Evolutionary conservation across 352 stramenopile genomes (phyloP).

Genomic region (Phytophthora sansomeana): DNA sequence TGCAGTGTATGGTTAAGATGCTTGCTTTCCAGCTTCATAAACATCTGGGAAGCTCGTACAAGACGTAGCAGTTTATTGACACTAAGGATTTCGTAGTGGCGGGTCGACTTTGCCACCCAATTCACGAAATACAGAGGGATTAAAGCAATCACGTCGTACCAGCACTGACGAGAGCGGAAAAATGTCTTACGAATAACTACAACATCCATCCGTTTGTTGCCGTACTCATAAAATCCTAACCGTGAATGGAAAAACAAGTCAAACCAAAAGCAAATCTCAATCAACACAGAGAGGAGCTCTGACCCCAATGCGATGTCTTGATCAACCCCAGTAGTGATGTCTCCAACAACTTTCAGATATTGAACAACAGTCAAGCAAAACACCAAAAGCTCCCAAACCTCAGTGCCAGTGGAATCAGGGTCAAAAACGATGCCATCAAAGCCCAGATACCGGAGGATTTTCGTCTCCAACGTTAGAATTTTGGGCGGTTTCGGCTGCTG

Average conservation of each 20-base stretch:
- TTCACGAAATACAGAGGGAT: constrained; percentile 57
- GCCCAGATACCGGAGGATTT: constrained; percentile 39
- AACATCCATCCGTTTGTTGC: constrained; percentile 75
- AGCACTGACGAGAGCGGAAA: constrained; percentile 42
- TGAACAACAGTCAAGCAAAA: constrained; percentile 39
- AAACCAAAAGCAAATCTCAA: constrained; percentile 52
- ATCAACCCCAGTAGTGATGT: constrained; percentile 41
- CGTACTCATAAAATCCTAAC: constrained; percentile 69
- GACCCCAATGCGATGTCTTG: constrained; percentile 2
- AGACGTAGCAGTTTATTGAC: constrained; percentile 68
- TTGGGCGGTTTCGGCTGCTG: background rate
- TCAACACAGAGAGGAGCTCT: constrained; percentile 40
- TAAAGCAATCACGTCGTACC: constrained; percentile 45
- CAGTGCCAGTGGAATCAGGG: constrained; percentile 37
- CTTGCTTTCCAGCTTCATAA: constrained; percentile 46
- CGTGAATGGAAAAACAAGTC: constrained; percentile 61
- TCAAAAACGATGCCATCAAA: constrained; percentile 52
- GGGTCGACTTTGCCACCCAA: constrained; percentile 35
- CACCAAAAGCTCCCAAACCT: constrained; percentile 42
- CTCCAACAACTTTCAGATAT: constrained; percentile 48
- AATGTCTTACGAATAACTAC: constrained; percentile 49
- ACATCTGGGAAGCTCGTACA: constrained; percentile 23
- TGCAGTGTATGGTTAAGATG: constrained; percentile 53
- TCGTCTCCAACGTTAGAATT: constrained; percentile 37
- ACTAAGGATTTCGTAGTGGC: constrained; percentile 48